phyloP scores from a whole-genome alignment of 192 early-diverging fungal species.

The Coemansia sp. region DNA sequence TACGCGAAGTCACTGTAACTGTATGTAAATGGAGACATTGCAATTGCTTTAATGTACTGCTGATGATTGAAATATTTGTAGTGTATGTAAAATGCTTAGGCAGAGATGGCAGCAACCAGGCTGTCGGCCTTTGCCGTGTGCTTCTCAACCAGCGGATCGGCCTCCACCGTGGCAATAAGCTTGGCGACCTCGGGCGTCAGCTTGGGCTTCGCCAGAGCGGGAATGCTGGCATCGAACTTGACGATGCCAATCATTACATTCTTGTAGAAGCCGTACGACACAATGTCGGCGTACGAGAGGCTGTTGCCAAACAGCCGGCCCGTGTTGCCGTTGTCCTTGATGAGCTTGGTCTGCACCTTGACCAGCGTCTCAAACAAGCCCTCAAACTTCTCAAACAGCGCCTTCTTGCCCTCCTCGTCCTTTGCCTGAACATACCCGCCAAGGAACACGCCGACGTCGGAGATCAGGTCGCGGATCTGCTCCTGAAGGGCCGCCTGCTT shows the following conservation, averaged over 20 bases:
- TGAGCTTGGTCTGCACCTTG: conserved; percentile 25
- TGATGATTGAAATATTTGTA: neutral
- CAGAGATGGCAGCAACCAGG: neutral
- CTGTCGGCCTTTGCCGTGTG: conserved; percentile 11
- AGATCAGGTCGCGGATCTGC: conserved; percentile 10
- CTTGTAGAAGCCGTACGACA: conserved; percentile 19
- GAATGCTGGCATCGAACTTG: neutral
- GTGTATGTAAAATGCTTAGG: neutral
- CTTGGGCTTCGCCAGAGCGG: conserved; percentile 1
- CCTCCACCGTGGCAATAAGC: conserved; percentile 15
- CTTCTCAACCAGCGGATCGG: neutral
- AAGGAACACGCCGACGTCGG: conserved; percentile 2
- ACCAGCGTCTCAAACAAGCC: conserved; percentile 20
- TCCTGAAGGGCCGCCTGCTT: conserved; percentile 31
- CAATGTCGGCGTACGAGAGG: conserved; percentile 45
- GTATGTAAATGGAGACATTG: neutral
- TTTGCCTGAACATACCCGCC: neutral
- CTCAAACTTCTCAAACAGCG: neutral
- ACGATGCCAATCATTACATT: neutral
- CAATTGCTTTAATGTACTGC: neutral
- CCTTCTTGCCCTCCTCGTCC: conserved; percentile 3
- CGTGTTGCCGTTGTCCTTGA: conserved; percentile 52
- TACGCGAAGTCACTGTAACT: no score
- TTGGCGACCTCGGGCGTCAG: conserved; percentile 21
- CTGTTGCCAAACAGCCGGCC: conserved; percentile 52